These are phyloP conservation scores for Boletus tylopilopsis DNA, from an alignment of 768 basidiomycete species.

Conservation along the genomic window DNA sequence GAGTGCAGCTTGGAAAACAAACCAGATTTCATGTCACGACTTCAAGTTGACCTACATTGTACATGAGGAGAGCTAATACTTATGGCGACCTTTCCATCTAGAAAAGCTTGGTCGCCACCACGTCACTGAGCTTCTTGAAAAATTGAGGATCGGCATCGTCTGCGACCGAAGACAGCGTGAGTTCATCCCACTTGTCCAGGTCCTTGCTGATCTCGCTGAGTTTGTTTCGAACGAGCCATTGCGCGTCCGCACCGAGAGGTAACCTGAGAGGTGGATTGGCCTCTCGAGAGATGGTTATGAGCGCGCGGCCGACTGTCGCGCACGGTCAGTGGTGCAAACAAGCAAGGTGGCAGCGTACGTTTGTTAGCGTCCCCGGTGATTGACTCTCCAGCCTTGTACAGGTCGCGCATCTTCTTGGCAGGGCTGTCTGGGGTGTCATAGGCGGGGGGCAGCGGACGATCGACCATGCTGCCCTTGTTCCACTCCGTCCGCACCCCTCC, in stretches of 20 bases:
- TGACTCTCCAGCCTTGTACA: background rate
- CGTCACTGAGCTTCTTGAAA: constrained; percentile 4
- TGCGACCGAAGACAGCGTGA: constrained; percentile 16
- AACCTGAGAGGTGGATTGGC: constrained; percentile 20
- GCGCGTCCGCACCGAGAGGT: constrained; percentile 19
- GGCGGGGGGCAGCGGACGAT: constrained; percentile 10
- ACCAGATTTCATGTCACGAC: no score
- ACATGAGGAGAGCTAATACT: no score
- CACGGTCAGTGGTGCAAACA: background rate
- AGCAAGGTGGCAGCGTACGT: background rate
- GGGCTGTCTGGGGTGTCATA: constrained; percentile 16
- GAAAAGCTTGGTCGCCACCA: no score
- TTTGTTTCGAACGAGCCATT: constrained; percentile 14
- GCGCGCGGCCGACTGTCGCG: constrained; percentile 12
- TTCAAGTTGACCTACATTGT: no score
- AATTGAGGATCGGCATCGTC: constrained; percentile 18
- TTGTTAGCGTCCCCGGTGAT: constrained; percentile 8
- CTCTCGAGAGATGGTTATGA: constrained; percentile 17
- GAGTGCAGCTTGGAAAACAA: no score
- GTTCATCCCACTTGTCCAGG: constrained; percentile 8
- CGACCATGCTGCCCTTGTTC: constrained; percentile 18
- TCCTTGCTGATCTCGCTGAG: constrained; percentile 17
- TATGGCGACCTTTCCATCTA: no score
- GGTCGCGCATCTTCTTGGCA: constrained; percentile 8
- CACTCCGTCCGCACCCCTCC: constrained; percentile 21